Base-by-base conservation (phyloP, 164 flowering plant species). In the Dillenia suffruticosa region DNA sequence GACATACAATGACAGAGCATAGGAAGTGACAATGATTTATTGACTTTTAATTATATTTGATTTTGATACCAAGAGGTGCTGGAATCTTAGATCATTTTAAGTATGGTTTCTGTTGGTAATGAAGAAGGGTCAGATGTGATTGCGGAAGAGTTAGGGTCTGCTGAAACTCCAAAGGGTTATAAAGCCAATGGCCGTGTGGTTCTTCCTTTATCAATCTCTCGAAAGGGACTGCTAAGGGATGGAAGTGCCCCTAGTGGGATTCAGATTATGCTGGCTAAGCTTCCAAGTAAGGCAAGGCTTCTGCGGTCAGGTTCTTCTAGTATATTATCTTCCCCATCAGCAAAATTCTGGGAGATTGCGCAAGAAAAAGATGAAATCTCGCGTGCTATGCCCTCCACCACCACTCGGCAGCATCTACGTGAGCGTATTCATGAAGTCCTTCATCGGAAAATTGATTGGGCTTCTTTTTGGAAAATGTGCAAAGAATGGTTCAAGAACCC, bases 401-500 rank as follows among this genome's bases (percentile, higher is more conserved):
- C 86, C 4, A 68, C 75, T 19, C 57, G 65, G 49, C 78, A 76
- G n/a, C 58, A 74, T 17, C 6, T 76, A 2, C 74, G 76, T n/a
- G 77, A 81, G 24, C 85, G 80, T 5, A 44, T 86, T 12, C 72
- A 49, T 51, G 72, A 70, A 48, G 69, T 76, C n/a, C 71, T 86
- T 44, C n/a, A 66, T 12, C 61, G 63, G 69, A 84, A 81, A 67
- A 75, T 88, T 17, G 79, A 82, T 63, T 89, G 92, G 88, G 74
- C 44, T 49, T 70, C 79, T 26, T 64, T 89, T 10, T 26, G 40
- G 75, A 76, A 76, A 53, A 61, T 79, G 16, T 14, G 78, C 78
- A 87, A 76, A 62, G 81, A 83, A 64, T 91, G 98, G 97, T 70
- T 94, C 47, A 75, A 74, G 51, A 59, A 87, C 56, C 97, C 98